Evolutionary conservation across 345 rosid genomes (phyloP), one percentile per base, ranked within the genome.

Genomic region (Brassica juncea): DNA sequence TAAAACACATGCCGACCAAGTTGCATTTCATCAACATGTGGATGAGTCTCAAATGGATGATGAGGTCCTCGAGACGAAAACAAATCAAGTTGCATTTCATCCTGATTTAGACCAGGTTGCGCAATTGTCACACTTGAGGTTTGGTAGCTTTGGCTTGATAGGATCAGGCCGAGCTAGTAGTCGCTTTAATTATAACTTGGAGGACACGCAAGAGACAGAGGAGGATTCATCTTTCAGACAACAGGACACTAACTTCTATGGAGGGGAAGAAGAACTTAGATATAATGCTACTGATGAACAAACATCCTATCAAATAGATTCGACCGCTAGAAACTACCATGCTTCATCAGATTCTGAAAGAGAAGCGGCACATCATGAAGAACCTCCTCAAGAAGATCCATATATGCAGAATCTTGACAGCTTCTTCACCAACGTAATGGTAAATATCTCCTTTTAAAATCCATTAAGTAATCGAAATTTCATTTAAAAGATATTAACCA

Each of bases 121-220:
- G 14, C 81, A 90, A 57, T 95, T 96, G 82, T 88, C 90, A 0
- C 97, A 93, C 84, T 76, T 95, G 85, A 93, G 90, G 81, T 93
- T 95, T 75, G 98, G 99, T 57, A 93, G 92, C 75, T 95, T 93
- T 85, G 97, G 92, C 72, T 35, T 64, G 52, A 54, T 68, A 15
- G 75, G 27, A 61, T 15, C 58, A 34, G 30, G 71, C 31, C 69
- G 68, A 67, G 58, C 66, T 68, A 60, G 58, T 68, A 67, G 58
- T 68, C 76, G 86, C 54, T 83, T 85, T 72, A 88, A 88, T 79
- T 77, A 77, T 85, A 86, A 82, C 82, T 77, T 87, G 84, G 91
- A 87, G 27, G 94, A 90, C 79, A 32, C 83, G 71, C 62, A 86
- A 68, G 94, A 86, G 82, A 65, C 80, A 52, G 77, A 31, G 32